Conservation (phyloP, 139 green algal species). For the Chara braunii region DNA sequence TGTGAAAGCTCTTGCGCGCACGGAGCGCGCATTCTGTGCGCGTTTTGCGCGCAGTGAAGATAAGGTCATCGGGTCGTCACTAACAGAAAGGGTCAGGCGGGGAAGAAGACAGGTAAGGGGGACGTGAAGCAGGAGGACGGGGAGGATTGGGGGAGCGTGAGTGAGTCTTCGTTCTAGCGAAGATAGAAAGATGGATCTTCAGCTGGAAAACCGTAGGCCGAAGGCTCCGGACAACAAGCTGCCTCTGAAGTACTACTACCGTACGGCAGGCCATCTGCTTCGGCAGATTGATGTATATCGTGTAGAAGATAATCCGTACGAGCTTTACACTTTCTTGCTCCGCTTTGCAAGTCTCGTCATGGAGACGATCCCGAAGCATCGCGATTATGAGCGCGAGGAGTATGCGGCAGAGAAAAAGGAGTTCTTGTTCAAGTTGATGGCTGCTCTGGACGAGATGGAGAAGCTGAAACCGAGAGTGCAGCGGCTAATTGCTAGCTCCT, state of each 20-base stretch:
- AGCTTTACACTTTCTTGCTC: slow-evolving; percentile 31
- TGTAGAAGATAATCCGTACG: slow-evolving; percentile 8
- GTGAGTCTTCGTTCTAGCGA: too few species aligned
- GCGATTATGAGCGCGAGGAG: slow-evolving; percentile 12
- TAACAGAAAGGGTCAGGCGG: too few species aligned
- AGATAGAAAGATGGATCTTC: too few species aligned
- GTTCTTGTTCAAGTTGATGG: slow-evolving; percentile 1
- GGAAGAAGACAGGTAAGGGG: too few species aligned
- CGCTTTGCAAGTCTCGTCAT: slow-evolving; percentile 26
- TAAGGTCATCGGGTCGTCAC: too few species aligned
- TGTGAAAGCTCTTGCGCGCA: too few species aligned
- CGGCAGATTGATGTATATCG: slow-evolving; percentile 29
- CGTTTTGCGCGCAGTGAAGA: too few species aligned
- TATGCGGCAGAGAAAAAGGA: neutral
- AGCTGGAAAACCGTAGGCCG: too few species aligned
- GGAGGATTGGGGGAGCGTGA: too few species aligned
- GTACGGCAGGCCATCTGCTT: slow-evolving; percentile 17
- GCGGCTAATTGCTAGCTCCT: too few species aligned
- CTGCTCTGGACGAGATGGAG: slow-evolving; percentile 20
- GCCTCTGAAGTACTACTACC: slow-evolving; percentile 31
- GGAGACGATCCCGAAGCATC: slow-evolving; percentile 29
- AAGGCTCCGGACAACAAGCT: slow-evolving; percentile 20
- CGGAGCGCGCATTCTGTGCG: too few species aligned
- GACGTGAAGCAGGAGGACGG: too few species aligned
- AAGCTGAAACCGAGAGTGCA: slow-evolving; percentile 14